Base-by-base conservation (phyloP, 495 filamentous ascomycete genomes). In the Haplographium delicatum region DNA sequence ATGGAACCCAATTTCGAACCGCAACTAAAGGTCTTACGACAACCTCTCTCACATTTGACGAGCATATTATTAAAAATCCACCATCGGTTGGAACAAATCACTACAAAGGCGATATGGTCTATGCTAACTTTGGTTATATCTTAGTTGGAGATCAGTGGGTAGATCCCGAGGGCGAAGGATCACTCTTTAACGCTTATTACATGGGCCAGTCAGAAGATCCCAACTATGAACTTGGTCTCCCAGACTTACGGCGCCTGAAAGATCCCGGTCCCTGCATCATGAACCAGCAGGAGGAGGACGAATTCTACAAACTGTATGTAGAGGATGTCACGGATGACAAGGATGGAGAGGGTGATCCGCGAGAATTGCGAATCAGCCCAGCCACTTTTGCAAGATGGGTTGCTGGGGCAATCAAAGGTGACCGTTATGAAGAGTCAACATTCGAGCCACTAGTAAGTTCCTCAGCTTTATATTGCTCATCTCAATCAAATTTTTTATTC, bases 261-360 rank as follows among this genome's bases (percentile, higher is more conserved):
- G n/a, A 24, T 19, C 13, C 6, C 2, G 44, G 43, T 5, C 54
- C 48, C n/a, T 6, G 45, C 11, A 26, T 53, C 30, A 39, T 55
- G 26, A 39, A 26, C 16, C 7, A 13, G 1, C 39, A 44, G 22
- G 47, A 51, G 15, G 9, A 44, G 30, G 27, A 57, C 15, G n/a
- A 33, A 27, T 48, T 61, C 18, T 61, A 57, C 43, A 26, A 40
- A 11, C 30, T 31, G 7, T 56, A 39, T 37, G 27, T 34, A 0
- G 33, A 25, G 6, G 44, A 46, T 23, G 50, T 61, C 3, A 30
- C 11, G 5, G 53, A 59, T 47, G 41, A 39, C 13, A 20, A 22
- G 4, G 54, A 57, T 50, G 27, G 6, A 0, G 47, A 62, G 44
- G 59, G 59, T 9, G 59, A 62, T 46, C 59, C 56, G 15, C 52